These are phyloP conservation scores for Eutypella sp. DNA, from an alignment of 2,329 filamentous ascomycete genomes.

Conservation along the genomic window DNA sequence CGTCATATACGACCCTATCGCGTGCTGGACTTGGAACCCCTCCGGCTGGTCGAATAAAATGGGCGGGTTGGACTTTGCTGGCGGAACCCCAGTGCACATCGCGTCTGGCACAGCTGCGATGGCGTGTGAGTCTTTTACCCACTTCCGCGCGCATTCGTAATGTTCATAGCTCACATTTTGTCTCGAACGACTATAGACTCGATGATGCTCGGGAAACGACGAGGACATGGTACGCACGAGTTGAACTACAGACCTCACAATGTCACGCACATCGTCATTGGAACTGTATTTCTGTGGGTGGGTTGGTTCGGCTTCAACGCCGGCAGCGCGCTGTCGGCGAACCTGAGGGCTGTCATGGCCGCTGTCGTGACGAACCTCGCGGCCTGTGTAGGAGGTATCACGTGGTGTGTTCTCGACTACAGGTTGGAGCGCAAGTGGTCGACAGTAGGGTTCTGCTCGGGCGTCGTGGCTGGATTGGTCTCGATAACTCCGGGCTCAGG, in stretches of 20 bases:
- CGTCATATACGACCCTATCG: constrained; percentile 85
- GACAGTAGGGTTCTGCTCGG: constrained; percentile 88
- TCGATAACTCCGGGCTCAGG: constrained; percentile 85
- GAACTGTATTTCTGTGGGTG: constrained; percentile 91
- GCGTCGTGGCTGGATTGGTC: constrained; percentile 81
- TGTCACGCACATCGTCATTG: constrained; percentile 86
- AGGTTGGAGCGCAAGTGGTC: constrained; percentile 88
- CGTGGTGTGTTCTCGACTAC: constrained; percentile 87
- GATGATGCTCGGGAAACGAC: constrained; percentile 82
- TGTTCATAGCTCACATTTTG: constrained; percentile 2
- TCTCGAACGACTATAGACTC: constrained; percentile 45
- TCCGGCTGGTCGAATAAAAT: constrained; percentile 74
- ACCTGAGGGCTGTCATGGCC: constrained; percentile 81
- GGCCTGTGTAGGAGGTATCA: constrained; percentile 78
- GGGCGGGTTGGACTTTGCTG: constrained; percentile 83
- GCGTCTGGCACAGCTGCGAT: constrained; percentile 76
- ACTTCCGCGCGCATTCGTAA: not conserved
- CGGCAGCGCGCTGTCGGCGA: constrained; percentile 74
- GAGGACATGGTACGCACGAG: constrained; percentile 80
- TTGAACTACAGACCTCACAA: constrained; percentile 92
- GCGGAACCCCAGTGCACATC: constrained; percentile 87
- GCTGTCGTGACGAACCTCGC: constrained; percentile 81
- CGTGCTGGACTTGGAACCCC: constrained; percentile 92
- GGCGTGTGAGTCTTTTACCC: constrained; percentile 47
- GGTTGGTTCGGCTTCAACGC: constrained; percentile 96